Base-by-base conservation (phyloP, 108 stramenopile genomes). In the Phaeodactylum tricornutum region DNA sequence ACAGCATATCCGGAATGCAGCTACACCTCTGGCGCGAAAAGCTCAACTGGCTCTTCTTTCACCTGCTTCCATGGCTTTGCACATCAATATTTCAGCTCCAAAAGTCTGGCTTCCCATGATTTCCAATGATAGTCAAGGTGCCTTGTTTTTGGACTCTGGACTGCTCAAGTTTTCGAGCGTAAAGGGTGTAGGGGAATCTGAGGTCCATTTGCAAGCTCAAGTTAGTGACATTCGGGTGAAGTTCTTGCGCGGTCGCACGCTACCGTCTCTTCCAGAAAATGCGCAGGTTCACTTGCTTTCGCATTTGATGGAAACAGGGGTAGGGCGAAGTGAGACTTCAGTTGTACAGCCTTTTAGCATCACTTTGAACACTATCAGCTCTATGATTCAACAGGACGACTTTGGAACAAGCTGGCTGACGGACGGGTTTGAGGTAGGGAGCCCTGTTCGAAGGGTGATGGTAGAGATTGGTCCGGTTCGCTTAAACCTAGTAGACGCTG, bases 11-110 rank as follows among this genome's bases (percentile, higher is more conserved):
- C 48, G 70, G 35, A 77, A 69, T 53, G 81, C 66, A 30, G 72
- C 86, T 9, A 87, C 86, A n/a, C 81, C 79, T 12, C 57, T 78
- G 29, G 86, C 86, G 14, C 54, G 79, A 21, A 75, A 71, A 53
- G 79, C 81, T 14, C 77, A 79, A 34, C 50, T 84, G 20, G 81
- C 81, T 14, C 53, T 87, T 31, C 47, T 77, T 3, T 78, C 74
- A n/a, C 86, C 81, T 7, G 65, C 62, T 12, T 60, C 75, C 30
- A 35, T 80, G 14, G 53, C 62, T 15, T 41, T 87, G 16, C 62
- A 70, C 43, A 30, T 87, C 8, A 75, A 76, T 33, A 59, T 83
- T 0, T 62, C 72, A n/a, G 74, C 81, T 42, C 86, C 81, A 16
- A 83, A 81, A 44, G 36, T 87, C 24, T 83, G 79, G 81, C 44